Base-by-base conservation (phyloP, 345 rosid species). In the Aurinia saxatilis region DNA sequence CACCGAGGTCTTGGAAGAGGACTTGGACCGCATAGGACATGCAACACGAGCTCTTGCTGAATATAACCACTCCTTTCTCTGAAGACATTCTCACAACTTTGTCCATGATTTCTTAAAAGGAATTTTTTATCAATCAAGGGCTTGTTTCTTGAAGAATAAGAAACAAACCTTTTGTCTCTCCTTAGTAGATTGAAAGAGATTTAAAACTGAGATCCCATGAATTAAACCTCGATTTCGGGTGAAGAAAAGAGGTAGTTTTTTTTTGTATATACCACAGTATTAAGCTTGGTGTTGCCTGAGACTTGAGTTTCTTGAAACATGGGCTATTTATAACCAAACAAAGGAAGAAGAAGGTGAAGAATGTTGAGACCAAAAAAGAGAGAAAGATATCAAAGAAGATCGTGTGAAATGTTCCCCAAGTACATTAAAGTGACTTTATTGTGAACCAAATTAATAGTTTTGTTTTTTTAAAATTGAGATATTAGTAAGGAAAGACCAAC, bases 31-130 rank as follows among this genome's bases (percentile, higher is more conserved):
- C 86, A 50, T 85, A 83, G 56, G 87, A 77, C 64, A 88, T 21
- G 77, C 96, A 88, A 59, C 90, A 88, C 4, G 96, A 80, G 78
- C 90, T 79, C 79, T 85, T 85, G 77, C 86, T 81, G 87, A 88
- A 83, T 58, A 88, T 81, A 65, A 85, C 87, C 18, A 88, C 83
- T 58, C 91, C 91, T 46, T 77, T 85, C 70, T 85, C 90, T 2
- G 87, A 80, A 0, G 74, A 78, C 72, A 77, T 79, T 36, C 87
- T 81, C 71, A 35, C 72, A 77, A 87, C 87, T 81, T 84, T 87
- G 55, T 84, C 95, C 95, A 53, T 71, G 60, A 54, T 65, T 57
- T 65, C 55, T 13, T 71, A 8, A 27, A n/a, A 64, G 30, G 27
- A 50, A 34, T 25, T 50, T 18, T 25, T 23, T 13, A 35, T 27